These are phyloP conservation scores for Apiospora sp. DNA, from an alignment of 2,329 filamentous ascomycete species.

Conservation along the genomic window DNA sequence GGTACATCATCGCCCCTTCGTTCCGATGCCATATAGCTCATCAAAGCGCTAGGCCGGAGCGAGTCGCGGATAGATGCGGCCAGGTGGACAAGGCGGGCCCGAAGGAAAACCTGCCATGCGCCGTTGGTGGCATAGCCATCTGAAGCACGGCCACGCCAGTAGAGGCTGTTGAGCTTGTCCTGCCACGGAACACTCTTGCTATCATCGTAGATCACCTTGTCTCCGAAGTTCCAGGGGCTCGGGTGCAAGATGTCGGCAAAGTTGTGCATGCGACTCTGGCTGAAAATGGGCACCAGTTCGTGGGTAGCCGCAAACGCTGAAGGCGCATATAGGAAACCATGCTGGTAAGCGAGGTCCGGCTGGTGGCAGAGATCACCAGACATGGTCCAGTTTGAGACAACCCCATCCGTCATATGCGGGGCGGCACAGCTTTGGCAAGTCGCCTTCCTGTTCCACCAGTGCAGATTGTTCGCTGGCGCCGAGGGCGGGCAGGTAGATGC, in stretches of 20 bases:
- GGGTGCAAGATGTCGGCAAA: constrained; percentile 62
- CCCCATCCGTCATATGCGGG: constrained; percentile 49
- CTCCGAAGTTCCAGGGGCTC: constrained; percentile 48
- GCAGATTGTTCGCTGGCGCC: constrained; percentile 50
- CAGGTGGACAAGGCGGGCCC: constrained; percentile 66
- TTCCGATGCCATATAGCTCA: constrained; percentile 27
- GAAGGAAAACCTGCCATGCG: constrained; percentile 66
- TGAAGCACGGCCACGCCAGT: constrained; percentile 63
- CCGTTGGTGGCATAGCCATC: constrained; percentile 57
- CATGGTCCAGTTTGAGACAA: constrained; percentile 52
- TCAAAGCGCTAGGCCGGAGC: constrained; percentile 27
- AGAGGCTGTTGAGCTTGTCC: constrained; percentile 56
- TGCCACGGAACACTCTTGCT: constrained; percentile 53
- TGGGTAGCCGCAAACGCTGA: constrained; percentile 51
- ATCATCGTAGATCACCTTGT: constrained; percentile 49
- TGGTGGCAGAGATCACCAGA: constrained; percentile 58
- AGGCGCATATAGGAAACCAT: constrained; percentile 60
- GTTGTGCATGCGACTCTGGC: constrained; percentile 61
- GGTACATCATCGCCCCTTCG: background rate
- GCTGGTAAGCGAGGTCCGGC: constrained; percentile 55
- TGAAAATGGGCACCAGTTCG: constrained; percentile 62
- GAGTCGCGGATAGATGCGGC: constrained; percentile 46
- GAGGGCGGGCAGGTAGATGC: constrained; percentile 54
- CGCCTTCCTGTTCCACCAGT: constrained; percentile 50
- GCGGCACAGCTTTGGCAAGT: constrained; percentile 43